Evolutionary conservation across 305 asterid species (phyloP).

Genomic region (Fraxinus platypoda): DNA sequence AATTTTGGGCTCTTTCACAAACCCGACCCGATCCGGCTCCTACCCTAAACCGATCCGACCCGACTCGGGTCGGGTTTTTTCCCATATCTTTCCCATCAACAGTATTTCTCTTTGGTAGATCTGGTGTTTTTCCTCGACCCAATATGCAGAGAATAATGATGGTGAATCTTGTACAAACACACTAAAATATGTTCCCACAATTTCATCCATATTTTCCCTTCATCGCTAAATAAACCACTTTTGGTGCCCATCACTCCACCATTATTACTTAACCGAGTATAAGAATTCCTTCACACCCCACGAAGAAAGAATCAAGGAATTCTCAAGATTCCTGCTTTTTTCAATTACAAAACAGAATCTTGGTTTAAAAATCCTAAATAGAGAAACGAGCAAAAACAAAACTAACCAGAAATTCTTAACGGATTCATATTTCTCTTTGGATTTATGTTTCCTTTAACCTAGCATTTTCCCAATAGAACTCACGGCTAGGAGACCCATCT

Average conservation of each 20-base stretch:
- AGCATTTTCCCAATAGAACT: too few species aligned
- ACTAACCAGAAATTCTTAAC: conserved; percentile 47
- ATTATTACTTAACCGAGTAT: conserved; percentile 57
- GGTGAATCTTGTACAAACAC: conserved; percentile 49
- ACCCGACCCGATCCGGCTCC: too few species aligned
- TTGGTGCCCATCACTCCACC: conserved; percentile 64
- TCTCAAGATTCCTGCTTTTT: conserved; percentile 56
- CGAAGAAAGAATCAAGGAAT: conserved; percentile 49
- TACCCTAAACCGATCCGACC: too few species aligned
- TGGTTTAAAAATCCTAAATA: conserved; percentile 34
- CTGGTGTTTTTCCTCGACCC: conserved; percentile 46
- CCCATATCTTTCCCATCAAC: too few species aligned
- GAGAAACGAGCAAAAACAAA: conserved; percentile 42
- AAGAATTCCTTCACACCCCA: conserved; percentile 36
- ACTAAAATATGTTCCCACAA: conserved; percentile 55
- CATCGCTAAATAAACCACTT: conserved; percentile 48
- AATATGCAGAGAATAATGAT: conserved; percentile 47
- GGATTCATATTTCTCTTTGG: too few species aligned
- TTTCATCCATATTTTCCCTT: conserved; percentile 57
- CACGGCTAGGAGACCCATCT: too few species aligned
- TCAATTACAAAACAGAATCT: conserved; percentile 35
- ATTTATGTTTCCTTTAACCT: too few species aligned
- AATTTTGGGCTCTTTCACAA: too few species aligned
- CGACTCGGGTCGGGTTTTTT: too few species aligned
- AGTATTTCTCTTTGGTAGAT: too few species aligned